Conservation (phyloP, 257 asterid genomes). For the Leptodermis oblonga region DNA sequence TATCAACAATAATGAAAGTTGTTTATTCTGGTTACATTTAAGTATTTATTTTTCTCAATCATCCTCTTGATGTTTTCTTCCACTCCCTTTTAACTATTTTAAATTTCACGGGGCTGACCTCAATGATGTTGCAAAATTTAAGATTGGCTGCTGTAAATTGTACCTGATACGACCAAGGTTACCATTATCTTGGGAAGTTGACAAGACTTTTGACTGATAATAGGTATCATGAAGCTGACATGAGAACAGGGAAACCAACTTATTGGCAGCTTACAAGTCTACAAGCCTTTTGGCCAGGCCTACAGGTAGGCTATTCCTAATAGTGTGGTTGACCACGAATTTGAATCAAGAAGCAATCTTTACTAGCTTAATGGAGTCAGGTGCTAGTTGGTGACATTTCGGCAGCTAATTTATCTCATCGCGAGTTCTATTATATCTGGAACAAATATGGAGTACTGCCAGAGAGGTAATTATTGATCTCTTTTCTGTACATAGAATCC, state of each 20-base stretch:
- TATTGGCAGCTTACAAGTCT: constrained; percentile 99
- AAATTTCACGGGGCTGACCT: neutral
- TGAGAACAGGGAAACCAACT: constrained; percentile 95
- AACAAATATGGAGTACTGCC: constrained; percentile 83
- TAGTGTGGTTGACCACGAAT: neutral
- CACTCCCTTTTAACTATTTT: neutral
- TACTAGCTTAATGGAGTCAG: constrained; percentile 37
- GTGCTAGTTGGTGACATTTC: constrained; percentile 86
- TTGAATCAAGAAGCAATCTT: constrained; percentile 20
- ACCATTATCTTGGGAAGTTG: neutral
- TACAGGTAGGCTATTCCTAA: constrained; percentile 49
- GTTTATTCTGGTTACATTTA: neutral
- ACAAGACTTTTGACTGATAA: constrained; percentile 12
- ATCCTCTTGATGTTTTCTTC: neutral
- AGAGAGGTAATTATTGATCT: constrained; percentile 53
- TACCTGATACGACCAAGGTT: neutral
- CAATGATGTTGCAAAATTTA: neutral
- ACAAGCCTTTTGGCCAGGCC: constrained; percentile 99
- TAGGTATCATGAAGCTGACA: constrained; percentile 99
- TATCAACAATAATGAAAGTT: neutral
- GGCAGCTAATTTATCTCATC: constrained; percentile 92
- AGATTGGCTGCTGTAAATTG: neutral
- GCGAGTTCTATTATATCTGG: constrained; percentile 83
- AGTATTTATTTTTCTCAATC: neutral
- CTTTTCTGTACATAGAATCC: neutral